A percentile compares a stretch with the other conserved stretches of the same genome.
phyloP scores from a whole-genome alignment of 805 yeast species.

The Candida lessepsii region DNA sequence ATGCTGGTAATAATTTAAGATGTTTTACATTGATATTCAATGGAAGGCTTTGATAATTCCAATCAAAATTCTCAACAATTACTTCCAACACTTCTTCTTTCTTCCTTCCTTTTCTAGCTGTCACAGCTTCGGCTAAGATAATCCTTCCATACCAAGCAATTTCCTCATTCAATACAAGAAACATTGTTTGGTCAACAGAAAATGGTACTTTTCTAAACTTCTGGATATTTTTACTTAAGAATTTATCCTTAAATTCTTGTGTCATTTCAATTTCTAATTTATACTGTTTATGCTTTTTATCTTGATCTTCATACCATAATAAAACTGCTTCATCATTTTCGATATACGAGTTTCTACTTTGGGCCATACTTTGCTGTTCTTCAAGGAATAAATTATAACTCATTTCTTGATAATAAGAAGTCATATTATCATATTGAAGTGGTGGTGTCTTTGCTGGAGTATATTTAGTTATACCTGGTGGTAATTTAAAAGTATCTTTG shows the following conservation, averaged over 20 bases:
- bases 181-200: slow-evolving; percentile 54
- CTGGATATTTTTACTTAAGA: slow-evolving; percentile 50
- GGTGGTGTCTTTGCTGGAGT: slow-evolving; percentile 40
- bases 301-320: slow-evolving; percentile 51
- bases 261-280: slow-evolving; percentile 43
- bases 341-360: slow-evolving; percentile 37
- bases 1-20: slow-evolving; percentile 53
- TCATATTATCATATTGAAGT: slow-evolving; percentile 48
- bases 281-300: slow-evolving; percentile 38
- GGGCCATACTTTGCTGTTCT: slow-evolving; percentile 41
- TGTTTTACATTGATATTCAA: slow-evolving; percentile 35
- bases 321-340: slow-evolving; percentile 44
- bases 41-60: slow-evolving; percentile 58
- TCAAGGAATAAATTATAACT: slow-evolving; percentile 63
- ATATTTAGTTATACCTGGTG: slow-evolving; percentile 29
- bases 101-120: slow-evolving; percentile 21
- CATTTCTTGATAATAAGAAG: slow-evolving; percentile 56
- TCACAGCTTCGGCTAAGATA: slow-evolving; percentile 31
- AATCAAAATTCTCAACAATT: slow-evolving; percentile 51
- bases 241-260: slow-evolving; percentile 48
- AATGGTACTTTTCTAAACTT: slow-evolving; percentile 60
- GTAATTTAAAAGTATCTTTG: slow-evolving; percentile 12
- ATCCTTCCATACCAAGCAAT: slow-evolving; percentile 61
- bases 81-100: slow-evolving; percentile 37
- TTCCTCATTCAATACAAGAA: slow-evolving; percentile 50